Base-by-base conservation (phyloP, 129 eudicot genomes). In the Erigeron canadensis region DNA sequence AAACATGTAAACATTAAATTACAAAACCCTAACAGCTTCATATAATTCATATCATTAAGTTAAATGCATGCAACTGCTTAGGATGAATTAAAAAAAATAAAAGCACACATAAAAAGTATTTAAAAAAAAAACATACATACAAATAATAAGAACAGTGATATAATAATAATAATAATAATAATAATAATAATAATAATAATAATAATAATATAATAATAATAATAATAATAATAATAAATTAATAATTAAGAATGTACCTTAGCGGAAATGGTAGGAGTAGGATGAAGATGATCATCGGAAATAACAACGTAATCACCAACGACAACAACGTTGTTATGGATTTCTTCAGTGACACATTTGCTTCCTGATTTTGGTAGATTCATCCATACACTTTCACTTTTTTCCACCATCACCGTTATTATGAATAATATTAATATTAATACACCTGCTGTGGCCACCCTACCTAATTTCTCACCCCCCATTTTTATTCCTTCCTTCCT, bases 281-380 rank as follows among this genome's bases (percentile, higher is more conserved):
- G 82, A 58, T 78, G 84, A 62, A 71, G 78, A 56, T 79, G 94
- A 82, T 92, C 91, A 72, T 89, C 91, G 58, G 95, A 83, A n/a
- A 93, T 81, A 67, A 93, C 95, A 72, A 85, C 91, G 69, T 89
- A 93, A 82, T 89, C 96, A 8, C 86, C 91, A 78, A 93, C 81
- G 79, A 93, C 96, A 59, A 93, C 98, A 66, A 93, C 95, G 81
- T 93, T 89, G 71, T 73, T 89, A 53, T 93, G 98, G 67, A 93
- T 85, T 77, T 93, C 96, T 74, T 93, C 98, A 22, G 92, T 86
- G 3, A 93, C 95, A 65, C 98, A 93, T 71, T 93, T 93, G 67
- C 84, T 77, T 10, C 96, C 95, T 41, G 84, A 63, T 37, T 80
- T 57, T 8, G 96, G 96, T 62, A 92, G 13, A 75, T 48, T 87